These are phyloP conservation scores for Setaria italica DNA, from an alignment of 202 grass and related monocot genomes.

Conservation along the genomic window DNA sequence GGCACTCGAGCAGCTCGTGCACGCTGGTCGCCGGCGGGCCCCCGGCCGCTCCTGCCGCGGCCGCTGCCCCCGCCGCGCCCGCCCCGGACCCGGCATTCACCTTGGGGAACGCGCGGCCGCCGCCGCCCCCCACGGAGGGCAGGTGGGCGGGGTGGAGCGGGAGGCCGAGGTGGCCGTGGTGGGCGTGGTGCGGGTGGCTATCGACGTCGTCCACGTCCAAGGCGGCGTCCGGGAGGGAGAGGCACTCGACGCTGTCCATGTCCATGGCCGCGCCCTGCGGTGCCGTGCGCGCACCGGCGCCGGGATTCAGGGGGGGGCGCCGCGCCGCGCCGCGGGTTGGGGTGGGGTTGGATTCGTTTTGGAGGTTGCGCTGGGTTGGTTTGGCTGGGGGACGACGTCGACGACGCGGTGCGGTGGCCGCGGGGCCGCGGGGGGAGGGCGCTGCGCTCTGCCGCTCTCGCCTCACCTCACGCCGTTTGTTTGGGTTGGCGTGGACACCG, in stretches of 20 bases:
- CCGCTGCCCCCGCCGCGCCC: background rate
- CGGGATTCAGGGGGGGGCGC: constrained; percentile 19
- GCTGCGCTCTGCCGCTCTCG: background rate
- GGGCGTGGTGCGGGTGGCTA: constrained; percentile 35
- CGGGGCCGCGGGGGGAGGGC: background rate
- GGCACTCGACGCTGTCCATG: constrained; percentile 73
- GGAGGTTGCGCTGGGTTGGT: background rate
- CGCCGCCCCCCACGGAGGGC: background rate
- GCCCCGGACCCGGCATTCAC: constrained; percentile 36
- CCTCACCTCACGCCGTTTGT: constrained; percentile 36
- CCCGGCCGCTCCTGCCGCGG: constrained; percentile 26
- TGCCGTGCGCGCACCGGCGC: constrained; percentile 42
- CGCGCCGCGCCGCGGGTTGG: constrained; percentile 17
- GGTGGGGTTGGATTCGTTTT: constrained; percentile 8
- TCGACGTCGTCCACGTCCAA: constrained; percentile 65
- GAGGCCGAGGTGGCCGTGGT: constrained; percentile 38
- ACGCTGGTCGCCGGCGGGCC: constrained; percentile 61
- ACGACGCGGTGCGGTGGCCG: constrained; percentile 28
- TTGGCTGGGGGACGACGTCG: background rate
- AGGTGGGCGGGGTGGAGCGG: constrained; percentile 46
- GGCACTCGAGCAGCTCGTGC: constrained; percentile 73
- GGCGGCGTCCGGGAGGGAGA: constrained; percentile 63
- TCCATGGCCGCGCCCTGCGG: constrained; percentile 55
- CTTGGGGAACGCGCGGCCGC: constrained; percentile 56
- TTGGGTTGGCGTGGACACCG: background rate